A percentile compares a stretch with the other conserved stretches of the same genome.
phyloP scores from a whole-genome alignment of 176 grass and related monocot genomes.

The Pontederia crassipes region DNA sequence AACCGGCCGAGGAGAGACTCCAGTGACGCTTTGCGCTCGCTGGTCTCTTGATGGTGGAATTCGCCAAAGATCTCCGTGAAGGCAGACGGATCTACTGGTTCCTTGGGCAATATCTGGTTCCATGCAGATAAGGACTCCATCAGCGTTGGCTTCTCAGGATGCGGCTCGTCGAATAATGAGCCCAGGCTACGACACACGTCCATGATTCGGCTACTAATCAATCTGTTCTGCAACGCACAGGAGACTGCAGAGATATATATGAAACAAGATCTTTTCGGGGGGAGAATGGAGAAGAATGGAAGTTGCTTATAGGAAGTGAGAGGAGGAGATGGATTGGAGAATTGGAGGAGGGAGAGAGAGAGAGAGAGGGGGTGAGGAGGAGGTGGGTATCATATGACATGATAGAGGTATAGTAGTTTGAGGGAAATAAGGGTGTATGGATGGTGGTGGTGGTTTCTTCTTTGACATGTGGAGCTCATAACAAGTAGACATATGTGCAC shows the following conservation, averaged over 20 bases:
- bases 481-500: too few species aligned
- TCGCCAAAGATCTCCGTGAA: slow-evolving; percentile 81
- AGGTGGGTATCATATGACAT: background rate
- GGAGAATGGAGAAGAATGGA: too few species aligned
- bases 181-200: slow-evolving; percentile 47
- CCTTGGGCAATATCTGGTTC: slow-evolving; percentile 33
- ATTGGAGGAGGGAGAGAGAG: background rate
- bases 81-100: slow-evolving; percentile 41
- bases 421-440: slow-evolving; percentile 9
- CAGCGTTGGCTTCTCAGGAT: slow-evolving; percentile 75
- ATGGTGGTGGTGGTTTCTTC: background rate
- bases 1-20: background rate
- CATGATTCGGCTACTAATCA: slow-evolving; percentile 11
- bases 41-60: background rate
- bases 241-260: too few species aligned
- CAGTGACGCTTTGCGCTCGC: background rate
- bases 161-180: slow-evolving; percentile 63
- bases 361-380: background rate
- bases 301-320: too few species aligned
- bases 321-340: background rate
- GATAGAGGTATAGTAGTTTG: slow-evolving; percentile 23
- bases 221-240: too few species aligned
- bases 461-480: background rate
- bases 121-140: slow-evolving; percentile 76
- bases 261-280: too few species aligned